Evolutionary conservation across 2,329 filamentous ascomycete species (phyloP), one percentile per base, ranked within the genome.

Genomic region (Penicillium sp.): DNA sequence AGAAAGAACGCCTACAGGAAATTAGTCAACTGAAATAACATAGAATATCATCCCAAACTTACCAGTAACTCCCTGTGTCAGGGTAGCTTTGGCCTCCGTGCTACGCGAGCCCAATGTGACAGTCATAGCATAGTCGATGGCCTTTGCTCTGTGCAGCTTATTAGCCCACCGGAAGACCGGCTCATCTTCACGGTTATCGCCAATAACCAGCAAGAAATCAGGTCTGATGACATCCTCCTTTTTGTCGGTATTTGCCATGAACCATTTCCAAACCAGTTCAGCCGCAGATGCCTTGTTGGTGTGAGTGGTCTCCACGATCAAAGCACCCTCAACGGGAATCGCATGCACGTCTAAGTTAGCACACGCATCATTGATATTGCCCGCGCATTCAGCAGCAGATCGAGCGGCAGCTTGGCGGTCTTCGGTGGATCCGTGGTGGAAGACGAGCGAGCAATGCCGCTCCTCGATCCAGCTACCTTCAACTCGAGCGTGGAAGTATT

Each of bases 141-240:
- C 77, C 19, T 83, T 82, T 9, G 82, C 77, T 3, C 83, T 81
- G 23, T 82, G 81, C 12, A 96, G 78, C 49, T 85, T 82, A 76
- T 97, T 96, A 19, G 93, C 94, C 93, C 94, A 97, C 61, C 88
- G 88, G 78, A 96, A 97, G 21, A 96, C 89, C 66, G 91, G 89
- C 71, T 97, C 93, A 64, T 97, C 94, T 66, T 97, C 93, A 33
- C 93, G 87, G 42, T 93, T 91, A 69, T 97, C 93, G 38, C 93
- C 93, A 35, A 93, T 85, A 7, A 96, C 90, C 78, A 97, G 86
- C 56, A 97, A 76, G 74, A 97, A 97, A 71, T 97, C 91, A 0
- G 91, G 84, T 0, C 66, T 69, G 1, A 81, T 72, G 17, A 61
- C 58, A 1, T 70, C 50, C 12, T 69, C 71, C 1, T 66, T 70